phyloP scores from a whole-genome alignment of 306 rosid genomes.

The Hylodesmum podocarpum region DNA sequence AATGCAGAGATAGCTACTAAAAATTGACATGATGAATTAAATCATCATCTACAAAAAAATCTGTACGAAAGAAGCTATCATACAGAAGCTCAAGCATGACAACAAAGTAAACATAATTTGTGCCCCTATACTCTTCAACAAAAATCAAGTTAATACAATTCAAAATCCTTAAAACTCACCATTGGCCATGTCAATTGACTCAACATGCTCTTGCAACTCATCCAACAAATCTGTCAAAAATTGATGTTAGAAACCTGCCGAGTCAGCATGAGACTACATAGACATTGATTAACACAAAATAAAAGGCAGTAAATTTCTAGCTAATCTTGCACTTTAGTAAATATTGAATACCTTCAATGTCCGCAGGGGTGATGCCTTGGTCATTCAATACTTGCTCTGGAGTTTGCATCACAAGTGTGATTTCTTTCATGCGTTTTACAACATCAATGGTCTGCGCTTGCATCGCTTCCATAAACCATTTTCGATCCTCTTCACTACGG shows the following conservation, averaged over 20 bases:
- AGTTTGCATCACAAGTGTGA: conserved; percentile 82
- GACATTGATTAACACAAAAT: neutral
- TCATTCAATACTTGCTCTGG: conserved; percentile 83
- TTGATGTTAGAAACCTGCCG: neutral
- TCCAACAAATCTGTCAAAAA: conserved; percentile 71
- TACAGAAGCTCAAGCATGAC: neutral
- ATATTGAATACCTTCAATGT: conserved; percentile 67
- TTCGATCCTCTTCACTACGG: conserved; percentile 82
- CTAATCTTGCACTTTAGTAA: neutral
- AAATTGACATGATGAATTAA: neutral
- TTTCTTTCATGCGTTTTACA: conserved; percentile 90
- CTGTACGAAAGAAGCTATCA: neutral
- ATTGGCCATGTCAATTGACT: conserved; percentile 95
- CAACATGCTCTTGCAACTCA: conserved; percentile 94
- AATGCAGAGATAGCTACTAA: neutral
- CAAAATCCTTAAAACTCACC: conserved; percentile 44
- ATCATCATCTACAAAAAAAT: neutral
- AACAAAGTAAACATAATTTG: conserved; percentile 7
- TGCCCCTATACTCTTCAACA: neutral
- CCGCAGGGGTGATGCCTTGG: conserved; percentile 71
- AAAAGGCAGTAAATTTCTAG: neutral
- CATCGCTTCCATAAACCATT: conserved; percentile 95
- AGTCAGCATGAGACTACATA: neutral
- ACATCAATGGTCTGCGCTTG: conserved; percentile 81
- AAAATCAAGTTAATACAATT: neutral